Conservation (phyloP, 331 rosid genomes). For the Arachis monticola region DNA sequence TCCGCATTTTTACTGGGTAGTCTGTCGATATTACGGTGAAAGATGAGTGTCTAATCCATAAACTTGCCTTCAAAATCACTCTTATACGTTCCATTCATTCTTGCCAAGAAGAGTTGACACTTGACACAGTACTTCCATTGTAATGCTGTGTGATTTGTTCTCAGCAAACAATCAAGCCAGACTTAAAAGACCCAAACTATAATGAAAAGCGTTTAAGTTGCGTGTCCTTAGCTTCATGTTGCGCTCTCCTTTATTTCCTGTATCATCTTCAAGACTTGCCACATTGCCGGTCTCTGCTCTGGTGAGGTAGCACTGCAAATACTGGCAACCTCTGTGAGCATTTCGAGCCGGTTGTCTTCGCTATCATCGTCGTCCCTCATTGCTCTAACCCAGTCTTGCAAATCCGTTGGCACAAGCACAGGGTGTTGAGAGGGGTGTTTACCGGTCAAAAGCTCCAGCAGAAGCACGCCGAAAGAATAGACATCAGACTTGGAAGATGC, state of each 20-base stretch:
- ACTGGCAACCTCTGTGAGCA: constrained; percentile 95
- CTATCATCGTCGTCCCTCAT: constrained; percentile 75
- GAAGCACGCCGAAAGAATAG: constrained; percentile 74
- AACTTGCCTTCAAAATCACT: constrained; percentile 24
- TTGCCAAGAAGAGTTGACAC: constrained; percentile 3
- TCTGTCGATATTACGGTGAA: constrained; percentile 3
- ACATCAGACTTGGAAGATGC: constrained; percentile 76
- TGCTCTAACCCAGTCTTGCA: constrained; percentile 85
- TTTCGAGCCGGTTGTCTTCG: constrained; percentile 69
- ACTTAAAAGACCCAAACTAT: constrained; percentile 36
- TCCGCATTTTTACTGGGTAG: constrained; percentile 23
- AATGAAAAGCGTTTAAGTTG: constrained; percentile 32
- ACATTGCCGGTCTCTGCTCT: constrained; percentile 93
- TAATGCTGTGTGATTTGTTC: constrained; percentile 21
- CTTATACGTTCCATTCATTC: constrained; percentile 20
- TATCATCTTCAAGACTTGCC: constrained; percentile 92
- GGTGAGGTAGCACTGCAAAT: constrained; percentile 81
- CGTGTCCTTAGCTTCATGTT: constrained; percentile 41
- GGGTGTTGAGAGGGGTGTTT: constrained; percentile 90
- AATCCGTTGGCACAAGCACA: constrained; percentile 66
- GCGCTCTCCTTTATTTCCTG: constrained; percentile 84
- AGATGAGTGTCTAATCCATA: constrained; percentile 25
- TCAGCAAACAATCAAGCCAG: constrained; percentile 23
- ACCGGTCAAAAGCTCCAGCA: constrained; percentile 90
- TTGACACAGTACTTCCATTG: background rate